Base-by-base conservation (phyloP, 164 flowering plant genomes). In the Vitis rupestris region DNA sequence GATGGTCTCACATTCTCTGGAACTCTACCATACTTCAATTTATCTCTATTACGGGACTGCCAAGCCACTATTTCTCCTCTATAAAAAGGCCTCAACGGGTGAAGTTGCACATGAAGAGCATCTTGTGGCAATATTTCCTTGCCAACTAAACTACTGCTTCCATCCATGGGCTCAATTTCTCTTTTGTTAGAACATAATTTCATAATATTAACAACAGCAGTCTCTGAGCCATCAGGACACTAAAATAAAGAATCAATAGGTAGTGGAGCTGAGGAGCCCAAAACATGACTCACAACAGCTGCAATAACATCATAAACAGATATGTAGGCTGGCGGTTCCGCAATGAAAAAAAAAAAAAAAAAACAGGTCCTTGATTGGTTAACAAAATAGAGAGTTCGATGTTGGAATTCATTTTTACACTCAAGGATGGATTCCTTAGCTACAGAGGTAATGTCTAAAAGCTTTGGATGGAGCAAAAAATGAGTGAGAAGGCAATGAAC, bases 251-350 rank as follows among this genome's bases (percentile, higher is more conserved):
- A 76, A 61, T 85, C 96, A 68, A 95, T 79, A 19, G 98, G 96
- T 63, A 95, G 72, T 17, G 85, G 78, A 48, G 66, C 67, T 17
- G 91, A 88, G 16, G 80, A 90, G 6, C 85, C 93, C 70, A 95
- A 78, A 63, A 87, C 77, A 73, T 84, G 84, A 78, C 98, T 90
- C 59, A 95, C 85, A 57, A 86, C 87, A 77, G 82, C 72, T 10
- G 93, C 82, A 75, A 95, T 74, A 51, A 91, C 78, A 80, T 91
- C 98, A 52, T 81, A 74, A 64, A 93, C 74, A 31, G 99, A 83
- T 29, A 95, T 71, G 76, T 82, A 93, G 12, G 63, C 56, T 54
- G 98, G 99, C 27, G 98, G 96, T 72, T 91, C 96, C 74, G 98
- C 97, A 78, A 91, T 79, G 60, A 90, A 71, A 17, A 17, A 17